These are phyloP conservation scores for Leccinellum luteum DNA, from an alignment of 768 basidiomycete genomes.

Conservation along the genomic window DNA sequence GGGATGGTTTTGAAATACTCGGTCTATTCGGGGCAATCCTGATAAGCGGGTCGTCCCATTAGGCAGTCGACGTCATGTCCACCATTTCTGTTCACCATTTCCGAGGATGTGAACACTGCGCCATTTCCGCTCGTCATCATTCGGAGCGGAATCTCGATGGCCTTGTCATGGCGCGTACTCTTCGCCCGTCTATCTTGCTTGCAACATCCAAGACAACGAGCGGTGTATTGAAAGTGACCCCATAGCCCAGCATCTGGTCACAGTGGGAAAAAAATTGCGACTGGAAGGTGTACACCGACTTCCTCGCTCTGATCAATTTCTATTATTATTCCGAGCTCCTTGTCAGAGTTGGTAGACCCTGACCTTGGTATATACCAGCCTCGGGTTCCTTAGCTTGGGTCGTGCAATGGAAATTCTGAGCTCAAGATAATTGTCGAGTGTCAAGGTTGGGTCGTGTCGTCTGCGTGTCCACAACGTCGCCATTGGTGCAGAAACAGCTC, in stretches of 20 bases:
- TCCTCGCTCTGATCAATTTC: neutral
- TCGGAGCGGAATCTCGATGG: neutral
- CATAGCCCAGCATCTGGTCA: neutral
- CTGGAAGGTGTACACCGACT: neutral
- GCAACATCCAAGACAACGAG: neutral
- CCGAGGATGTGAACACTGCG: neutral
- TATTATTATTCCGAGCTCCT: neutral
- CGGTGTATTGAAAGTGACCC: neutral
- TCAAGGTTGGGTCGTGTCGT: neutral
- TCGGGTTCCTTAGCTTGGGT: neutral
- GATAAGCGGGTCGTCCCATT: constrained; percentile 2
- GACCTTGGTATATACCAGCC: neutral
- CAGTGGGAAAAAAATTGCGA: neutral
- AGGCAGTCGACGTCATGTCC: constrained; percentile 8
- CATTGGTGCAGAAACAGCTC: neutral
- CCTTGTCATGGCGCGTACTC: neutral
- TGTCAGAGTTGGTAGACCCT: neutral
- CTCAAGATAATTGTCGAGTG: neutral
- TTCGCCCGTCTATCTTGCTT: neutral
- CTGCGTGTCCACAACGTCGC: neutral
- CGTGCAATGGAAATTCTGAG: neutral
- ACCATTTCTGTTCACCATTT: neutral
- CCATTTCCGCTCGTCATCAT: neutral
- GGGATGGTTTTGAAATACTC: neutral
- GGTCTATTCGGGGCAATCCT: neutral